phyloP scores from a whole-genome alignment of 805 yeast species.

The Kuraishia floccosa region DNA sequence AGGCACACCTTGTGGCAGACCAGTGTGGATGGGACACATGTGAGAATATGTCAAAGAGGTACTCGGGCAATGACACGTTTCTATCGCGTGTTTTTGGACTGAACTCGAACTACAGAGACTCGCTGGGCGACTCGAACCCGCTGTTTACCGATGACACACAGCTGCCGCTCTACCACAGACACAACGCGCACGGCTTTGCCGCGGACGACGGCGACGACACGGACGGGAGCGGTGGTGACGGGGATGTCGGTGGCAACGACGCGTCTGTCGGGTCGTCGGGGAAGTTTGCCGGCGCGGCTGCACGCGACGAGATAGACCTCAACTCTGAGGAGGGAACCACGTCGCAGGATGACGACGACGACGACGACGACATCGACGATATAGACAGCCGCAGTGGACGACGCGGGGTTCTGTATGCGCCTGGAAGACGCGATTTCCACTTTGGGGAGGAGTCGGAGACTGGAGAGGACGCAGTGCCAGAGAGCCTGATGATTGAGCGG shows the following conservation, averaged over 20 bases:
- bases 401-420: too few species aligned
- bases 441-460: constrained; percentile 2
- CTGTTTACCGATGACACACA: constrained; percentile 9
- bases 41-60: constrained; percentile 1
- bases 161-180: constrained; percentile 1
- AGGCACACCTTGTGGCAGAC: too few species aligned
- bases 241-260: constrained; percentile 6
- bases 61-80: constrained; percentile 34
- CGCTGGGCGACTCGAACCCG: constrained; percentile 13
- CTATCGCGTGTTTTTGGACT: constrained; percentile 54
- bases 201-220: constrained; percentile 7
- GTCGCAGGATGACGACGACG: not conserved
- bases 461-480: constrained; percentile 1
- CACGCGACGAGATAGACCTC: not conserved
- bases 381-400: not conserved
- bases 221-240: constrained; percentile 4
- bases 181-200: constrained; percentile 4
- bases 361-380: constrained; percentile 1
- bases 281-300: not conserved
- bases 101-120: constrained; percentile 15
- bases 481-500: constrained; percentile 3
- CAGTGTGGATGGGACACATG: too few species aligned
- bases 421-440: not conserved
- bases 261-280: not conserved
- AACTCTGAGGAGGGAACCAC: not conserved